These are phyloP conservation scores for Physaria fendleri DNA, from an alignment of 345 rosid species.

Conservation along the genomic window DNA sequence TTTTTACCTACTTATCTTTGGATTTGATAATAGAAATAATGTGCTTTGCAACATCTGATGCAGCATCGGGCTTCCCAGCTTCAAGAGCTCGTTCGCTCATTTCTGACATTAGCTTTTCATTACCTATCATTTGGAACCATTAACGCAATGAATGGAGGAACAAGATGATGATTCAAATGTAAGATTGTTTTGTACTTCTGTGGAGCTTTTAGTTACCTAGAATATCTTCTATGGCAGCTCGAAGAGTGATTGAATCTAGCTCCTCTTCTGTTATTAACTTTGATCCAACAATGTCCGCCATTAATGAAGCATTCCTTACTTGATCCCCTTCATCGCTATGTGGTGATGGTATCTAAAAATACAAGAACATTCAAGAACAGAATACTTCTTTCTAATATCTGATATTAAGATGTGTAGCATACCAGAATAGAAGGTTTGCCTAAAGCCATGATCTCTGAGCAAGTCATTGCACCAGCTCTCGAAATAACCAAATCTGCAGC, in stretches of 20 bases:
- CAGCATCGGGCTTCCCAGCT: slow-evolving; percentile 69
- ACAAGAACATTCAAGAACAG: background rate
- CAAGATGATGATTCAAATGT: background rate
- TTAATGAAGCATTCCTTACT: slow-evolving; percentile 55
- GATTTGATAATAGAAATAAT: slow-evolving; percentile 44
- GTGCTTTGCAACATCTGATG: slow-evolving; percentile 49
- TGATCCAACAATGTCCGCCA: slow-evolving; percentile 77
- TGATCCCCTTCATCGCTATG: slow-evolving; percentile 71
- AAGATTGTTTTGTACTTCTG: background rate
- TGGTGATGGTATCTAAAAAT: slow-evolving; percentile 77
- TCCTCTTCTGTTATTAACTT: slow-evolving; percentile 80
- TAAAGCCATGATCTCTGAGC: slow-evolving; percentile 76
- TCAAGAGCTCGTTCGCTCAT: slow-evolving; percentile 65
- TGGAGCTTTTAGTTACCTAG: slow-evolving; percentile 40
- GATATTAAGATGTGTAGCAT: background rate
- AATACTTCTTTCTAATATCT: background rate
- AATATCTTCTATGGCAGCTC: slow-evolving; percentile 55
- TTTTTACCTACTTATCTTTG: slow-evolving; percentile 2
- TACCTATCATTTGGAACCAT: slow-evolving; percentile 39
- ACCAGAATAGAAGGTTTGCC: slow-evolving; percentile 91
- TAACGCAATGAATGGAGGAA: background rate
- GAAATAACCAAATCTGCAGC: slow-evolving; percentile 79
- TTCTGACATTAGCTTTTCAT: slow-evolving; percentile 46
- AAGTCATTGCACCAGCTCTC: slow-evolving; percentile 92
- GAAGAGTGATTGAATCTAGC: slow-evolving; percentile 70